Evolutionary conservation across 2,329 filamentous ascomycete genomes (phyloP).

Genomic region (Xylaria sp.): DNA sequence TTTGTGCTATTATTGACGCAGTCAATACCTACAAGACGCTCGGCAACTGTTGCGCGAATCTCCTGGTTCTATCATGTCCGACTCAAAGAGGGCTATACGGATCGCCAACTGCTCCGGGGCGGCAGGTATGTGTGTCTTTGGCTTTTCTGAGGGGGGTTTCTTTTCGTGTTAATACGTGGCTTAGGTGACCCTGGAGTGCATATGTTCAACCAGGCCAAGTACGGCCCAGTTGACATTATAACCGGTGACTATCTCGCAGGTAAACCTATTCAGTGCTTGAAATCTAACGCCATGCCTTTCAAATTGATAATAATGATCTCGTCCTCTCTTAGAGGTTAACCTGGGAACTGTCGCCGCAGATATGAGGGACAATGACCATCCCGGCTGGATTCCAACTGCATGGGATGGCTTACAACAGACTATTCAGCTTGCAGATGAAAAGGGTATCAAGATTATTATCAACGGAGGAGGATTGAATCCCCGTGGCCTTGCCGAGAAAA

Average conservation of each 20-base stretch:
- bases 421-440: neutral
- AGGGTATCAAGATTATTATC: neutral
- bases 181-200: neutral
- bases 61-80: no score
- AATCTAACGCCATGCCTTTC: no score
- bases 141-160: no score
- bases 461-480: neutral
- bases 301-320: no score
- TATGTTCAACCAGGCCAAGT: neutral
- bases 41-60: no score
- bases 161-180: no score
- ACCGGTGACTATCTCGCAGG: neutral
- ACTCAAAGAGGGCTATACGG: neutral
- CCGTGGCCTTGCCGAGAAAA: neutral
- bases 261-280: no score
- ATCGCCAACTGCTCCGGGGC: slow-evolving; percentile 1
- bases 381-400: neutral
- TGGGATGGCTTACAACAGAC: neutral
- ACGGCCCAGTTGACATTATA: neutral
- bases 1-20: no score
- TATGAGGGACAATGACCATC: neutral
- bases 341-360: neutral
- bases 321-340: neutral
- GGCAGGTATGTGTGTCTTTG: neutral
- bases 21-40: no score